A percentile compares a stretch with the other conserved stretches of the same genome.
Evolutionary conservation across 2,329 filamentous ascomycete species (phyloP).

Genomic region (Thielaviopsis euricoi): DNA sequence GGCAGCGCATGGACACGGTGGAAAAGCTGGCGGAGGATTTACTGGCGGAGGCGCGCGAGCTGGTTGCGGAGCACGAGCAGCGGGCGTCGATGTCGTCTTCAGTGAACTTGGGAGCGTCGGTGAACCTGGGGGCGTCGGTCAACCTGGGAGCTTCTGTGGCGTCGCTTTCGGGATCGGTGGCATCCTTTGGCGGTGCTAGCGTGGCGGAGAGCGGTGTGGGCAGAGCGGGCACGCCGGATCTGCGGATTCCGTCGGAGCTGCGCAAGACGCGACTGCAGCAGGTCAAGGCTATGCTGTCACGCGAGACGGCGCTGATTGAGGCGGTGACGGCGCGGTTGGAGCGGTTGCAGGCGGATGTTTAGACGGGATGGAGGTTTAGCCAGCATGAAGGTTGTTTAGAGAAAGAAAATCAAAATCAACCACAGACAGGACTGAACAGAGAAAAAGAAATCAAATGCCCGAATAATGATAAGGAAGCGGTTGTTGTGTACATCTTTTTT

Average conservation of each 20-base stretch:
- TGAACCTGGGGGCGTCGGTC: conserved; percentile 13
- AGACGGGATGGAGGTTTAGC: background rate
- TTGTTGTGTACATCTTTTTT: no score
- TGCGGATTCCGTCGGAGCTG: conserved; percentile 42
- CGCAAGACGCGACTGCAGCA: conserved; percentile 46
- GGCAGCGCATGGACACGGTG: conserved; percentile 41
- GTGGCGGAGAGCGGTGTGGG: conserved; percentile 12
- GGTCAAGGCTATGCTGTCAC: conserved; percentile 45
- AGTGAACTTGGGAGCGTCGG: conserved; percentile 3
- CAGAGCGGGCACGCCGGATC: conserved; percentile 21
- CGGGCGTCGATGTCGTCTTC: conserved; percentile 3
- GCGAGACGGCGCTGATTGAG: conserved; percentile 52
- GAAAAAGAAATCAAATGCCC: background rate
- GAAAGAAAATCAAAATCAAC: background rate
- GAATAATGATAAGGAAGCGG: no score
- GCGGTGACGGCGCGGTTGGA: conserved; percentile 47
- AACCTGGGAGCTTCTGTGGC: conserved; percentile 11
- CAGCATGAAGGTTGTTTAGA: background rate
- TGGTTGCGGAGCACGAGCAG: conserved; percentile 17
- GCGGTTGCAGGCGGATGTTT: conserved; percentile 27
- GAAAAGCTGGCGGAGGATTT: conserved; percentile 36
- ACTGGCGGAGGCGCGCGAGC: conserved; percentile 30
- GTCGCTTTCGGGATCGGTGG: conserved; percentile 13
- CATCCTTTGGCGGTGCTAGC: background rate
- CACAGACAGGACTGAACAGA: no score